phyloP scores from a whole-genome alignment of 1,284 basidiomycete species.

The Trichosporon ovoides region DNA sequence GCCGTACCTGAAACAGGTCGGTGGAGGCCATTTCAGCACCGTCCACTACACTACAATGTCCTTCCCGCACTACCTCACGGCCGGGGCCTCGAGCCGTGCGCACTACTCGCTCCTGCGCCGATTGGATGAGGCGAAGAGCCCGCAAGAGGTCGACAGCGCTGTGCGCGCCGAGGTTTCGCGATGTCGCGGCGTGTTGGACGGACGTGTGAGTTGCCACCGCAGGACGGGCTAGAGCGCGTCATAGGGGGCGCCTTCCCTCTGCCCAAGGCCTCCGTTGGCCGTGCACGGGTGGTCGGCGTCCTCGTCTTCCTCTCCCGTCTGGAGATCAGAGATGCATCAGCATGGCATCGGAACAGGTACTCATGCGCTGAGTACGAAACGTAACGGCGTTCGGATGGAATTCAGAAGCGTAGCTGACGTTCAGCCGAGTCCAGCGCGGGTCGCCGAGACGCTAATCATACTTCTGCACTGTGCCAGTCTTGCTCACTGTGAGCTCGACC shows the following conservation, averaged over 20 bases:
- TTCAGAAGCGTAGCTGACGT: no score
- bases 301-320: no score
- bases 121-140: constrained; percentile 29
- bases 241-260: no score
- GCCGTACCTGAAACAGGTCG: not conserved
- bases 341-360: not conserved
- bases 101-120: constrained; percentile 41
- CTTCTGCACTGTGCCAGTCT: constrained; percentile 33
- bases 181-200: constrained; percentile 17
- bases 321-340: no score
- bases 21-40: not conserved
- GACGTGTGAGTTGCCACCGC: constrained; percentile 10
- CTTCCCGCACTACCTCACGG: constrained; percentile 40
- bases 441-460: constrained; percentile 36
- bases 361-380: not conserved
- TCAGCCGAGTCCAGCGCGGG: constrained; percentile 11
- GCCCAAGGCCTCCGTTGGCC: no score
- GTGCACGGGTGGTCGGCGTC: no score
- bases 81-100: constrained; percentile 38
- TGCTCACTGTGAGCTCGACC: constrained; percentile 11
- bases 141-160: constrained; percentile 31
- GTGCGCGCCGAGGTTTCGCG: constrained; percentile 24
- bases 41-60: constrained; percentile 14
- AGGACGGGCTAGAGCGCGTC: no score
- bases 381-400: no score